phyloP scores from a whole-genome alignment of 352 stramenopile genomes.

The Phytophthora macrochlamydospora region DNA sequence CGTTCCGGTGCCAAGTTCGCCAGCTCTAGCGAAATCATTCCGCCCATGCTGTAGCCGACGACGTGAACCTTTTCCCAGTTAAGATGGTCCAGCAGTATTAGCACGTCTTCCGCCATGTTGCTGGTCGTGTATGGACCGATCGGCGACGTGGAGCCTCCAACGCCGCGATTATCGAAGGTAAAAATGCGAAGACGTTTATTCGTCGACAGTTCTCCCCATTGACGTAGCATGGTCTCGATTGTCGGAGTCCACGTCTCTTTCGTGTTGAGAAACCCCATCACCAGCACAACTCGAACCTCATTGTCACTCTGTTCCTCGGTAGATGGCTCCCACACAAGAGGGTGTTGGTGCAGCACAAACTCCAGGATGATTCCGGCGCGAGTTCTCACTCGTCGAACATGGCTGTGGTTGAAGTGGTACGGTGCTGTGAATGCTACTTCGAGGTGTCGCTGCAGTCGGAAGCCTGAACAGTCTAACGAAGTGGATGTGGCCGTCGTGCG shows the following conservation, averaged over 20 bases:
- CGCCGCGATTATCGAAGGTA: neutral
- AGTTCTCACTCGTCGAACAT: constrained; percentile 32
- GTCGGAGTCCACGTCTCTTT: neutral
- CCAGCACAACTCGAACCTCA: constrained; percentile 36
- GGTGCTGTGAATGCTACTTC: constrained; percentile 37
- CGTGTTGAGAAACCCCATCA: constrained; percentile 28
- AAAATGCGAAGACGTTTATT: neutral
- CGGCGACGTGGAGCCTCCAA: neutral
- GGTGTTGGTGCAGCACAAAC: constrained; percentile 41
- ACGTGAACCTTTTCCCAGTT: constrained; percentile 44
- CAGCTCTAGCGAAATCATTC: constrained; percentile 57
- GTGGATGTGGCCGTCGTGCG: constrained; percentile 21
- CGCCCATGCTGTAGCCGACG: constrained; percentile 53
- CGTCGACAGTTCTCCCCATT: constrained; percentile 23
- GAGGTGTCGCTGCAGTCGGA: constrained; percentile 37
- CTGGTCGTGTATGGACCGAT: neutral
- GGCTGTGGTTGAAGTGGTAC: constrained; percentile 35
- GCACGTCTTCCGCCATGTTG: neutral
- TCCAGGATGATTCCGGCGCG: constrained; percentile 43
- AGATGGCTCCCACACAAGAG: constrained; percentile 13
- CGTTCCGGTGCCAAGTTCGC: constrained; percentile 32
- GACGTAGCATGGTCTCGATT: constrained; percentile 1
- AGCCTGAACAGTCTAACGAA: constrained; percentile 13
- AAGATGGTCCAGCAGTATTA: constrained; percentile 33
- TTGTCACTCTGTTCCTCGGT: constrained; percentile 1